Base-by-base conservation (phyloP, 1,284 basidiomycete species). In the Somion occarium region DNA sequence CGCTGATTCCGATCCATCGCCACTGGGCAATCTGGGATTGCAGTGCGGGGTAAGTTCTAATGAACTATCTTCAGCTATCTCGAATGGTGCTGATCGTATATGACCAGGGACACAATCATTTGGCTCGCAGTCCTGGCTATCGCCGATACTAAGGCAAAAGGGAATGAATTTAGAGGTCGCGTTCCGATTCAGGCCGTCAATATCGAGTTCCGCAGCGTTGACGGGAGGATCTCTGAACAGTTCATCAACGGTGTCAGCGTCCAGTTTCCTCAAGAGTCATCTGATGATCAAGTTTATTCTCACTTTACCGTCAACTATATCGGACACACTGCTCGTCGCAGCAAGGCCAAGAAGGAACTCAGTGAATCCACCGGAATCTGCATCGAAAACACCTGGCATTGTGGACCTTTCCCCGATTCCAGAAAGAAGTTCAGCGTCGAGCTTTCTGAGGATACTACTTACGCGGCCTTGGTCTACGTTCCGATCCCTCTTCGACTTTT, bases 71-170 rank as follows among this genome's bases (percentile, higher is more conserved):
- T 7, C 9, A n/a, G n/a, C n/a, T 22, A 15, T 5, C 3, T 44
- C 24, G 43, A 26, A 5, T 4, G 24, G 22, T 12, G 3, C 24
- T 46, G n/a, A 3, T n/a, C 26, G 12, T 27, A 25, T 46, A 3
- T 9, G 18, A 20, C 25, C 19, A 44, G 43, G 19, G 48, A 49
- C 7, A 18, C 27, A 2, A 30, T n/a, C 22, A 24, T 27, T 3
- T 49, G 48, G 48, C 38, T 39, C 13, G 48, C 38, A 23, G 13
- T 42, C 22, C 48, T 49, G 19, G 42, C 23, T 25, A 41, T 49
- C 13, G 20, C 38, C n/a, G 48, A 49, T 20, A 41, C 42, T n/a
- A 4, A 43, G 4, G 12, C n/a, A 5, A 19, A 49, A 2, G 9
- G 20, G 5, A n/a, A 38, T 22, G 20, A 18, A 12, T 42, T 49